These are phyloP conservation scores for Macrophomina tecta DNA, from an alignment of 2,329 filamentous ascomycete genomes.

Conservation along the genomic window DNA sequence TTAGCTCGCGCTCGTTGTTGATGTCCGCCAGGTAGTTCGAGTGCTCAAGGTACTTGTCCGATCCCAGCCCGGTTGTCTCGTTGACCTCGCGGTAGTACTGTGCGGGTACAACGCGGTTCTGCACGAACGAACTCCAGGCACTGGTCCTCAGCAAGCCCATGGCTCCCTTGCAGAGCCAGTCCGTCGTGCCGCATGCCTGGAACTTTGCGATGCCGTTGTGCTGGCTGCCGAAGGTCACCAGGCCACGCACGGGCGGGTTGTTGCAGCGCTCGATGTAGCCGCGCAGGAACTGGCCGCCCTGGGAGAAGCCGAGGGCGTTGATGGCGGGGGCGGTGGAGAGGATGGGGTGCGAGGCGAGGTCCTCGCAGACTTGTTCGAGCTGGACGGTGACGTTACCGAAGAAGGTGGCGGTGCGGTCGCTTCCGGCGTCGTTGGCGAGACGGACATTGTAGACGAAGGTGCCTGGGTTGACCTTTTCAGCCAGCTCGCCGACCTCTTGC, in stretches of 20 bases:
- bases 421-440: conserved; percentile 67
- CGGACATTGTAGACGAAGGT: conserved; percentile 84
- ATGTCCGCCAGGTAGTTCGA: conserved; percentile 94
- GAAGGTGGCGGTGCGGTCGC: conserved; percentile 84
- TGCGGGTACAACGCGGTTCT: conserved; percentile 82
- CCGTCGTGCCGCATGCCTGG: conserved; percentile 70
- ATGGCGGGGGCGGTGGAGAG: conserved; percentile 81
- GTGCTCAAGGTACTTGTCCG: conserved; percentile 72
- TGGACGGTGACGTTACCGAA: conserved; percentile 87
- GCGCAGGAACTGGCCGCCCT: conserved; percentile 95
- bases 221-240: conserved; percentile 89
- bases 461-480: conserved; percentile 75
- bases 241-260: conserved; percentile 71
- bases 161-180: conserved; percentile 82
- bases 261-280: conserved; percentile 90
- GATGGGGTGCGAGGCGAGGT: conserved; percentile 76
- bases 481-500: conserved; percentile 71
- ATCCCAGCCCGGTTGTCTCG: conserved; percentile 59
- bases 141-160: conserved; percentile 79
- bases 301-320: conserved; percentile 92
- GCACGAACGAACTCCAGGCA: conserved; percentile 80
- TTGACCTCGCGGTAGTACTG: conserved; percentile 86
- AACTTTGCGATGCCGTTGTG: conserved; percentile 92
- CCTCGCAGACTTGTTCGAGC: conserved; percentile 76
- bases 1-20: conserved; percentile 84